These are phyloP conservation scores for Salix purpurea DNA, from an alignment of 345 rosid genomes.

Conservation along the genomic window DNA sequence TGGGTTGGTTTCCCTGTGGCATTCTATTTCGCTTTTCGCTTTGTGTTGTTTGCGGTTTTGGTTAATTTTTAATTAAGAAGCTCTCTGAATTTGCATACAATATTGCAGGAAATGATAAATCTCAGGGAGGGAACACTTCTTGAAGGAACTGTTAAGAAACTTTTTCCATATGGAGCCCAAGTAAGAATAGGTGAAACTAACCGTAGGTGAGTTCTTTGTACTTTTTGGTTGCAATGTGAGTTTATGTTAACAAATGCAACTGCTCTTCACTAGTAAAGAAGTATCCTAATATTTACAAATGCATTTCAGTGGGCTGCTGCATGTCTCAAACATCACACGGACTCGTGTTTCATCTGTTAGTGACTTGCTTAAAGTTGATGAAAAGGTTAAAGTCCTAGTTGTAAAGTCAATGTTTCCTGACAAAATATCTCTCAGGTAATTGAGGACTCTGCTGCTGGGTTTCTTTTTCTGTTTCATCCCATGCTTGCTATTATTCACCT, in stretches of 20 bases:
- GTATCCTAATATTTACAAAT: slow-evolving; percentile 8
- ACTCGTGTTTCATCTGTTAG: slow-evolving; percentile 47
- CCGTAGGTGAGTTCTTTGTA: slow-evolving; percentile 51
- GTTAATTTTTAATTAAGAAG: background rate
- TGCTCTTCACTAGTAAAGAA: background rate
- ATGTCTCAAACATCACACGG: slow-evolving; percentile 70
- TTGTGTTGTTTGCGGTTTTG: background rate
- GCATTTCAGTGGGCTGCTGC: slow-evolving; percentile 73
- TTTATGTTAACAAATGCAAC: background rate
- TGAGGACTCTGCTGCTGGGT: background rate
- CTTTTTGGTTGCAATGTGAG: background rate
- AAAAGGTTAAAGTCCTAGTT: slow-evolving; percentile 72
- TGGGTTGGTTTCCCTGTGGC: slow-evolving; percentile 50
- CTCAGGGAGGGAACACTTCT: slow-evolving; percentile 85
- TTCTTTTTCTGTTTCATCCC: background rate
- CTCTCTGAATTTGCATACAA: slow-evolving; percentile 10
- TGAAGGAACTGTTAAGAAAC: slow-evolving; percentile 72
- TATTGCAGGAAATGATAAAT: slow-evolving; percentile 62
- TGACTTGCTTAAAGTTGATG: slow-evolving; percentile 65
- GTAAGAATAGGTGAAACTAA: slow-evolving; percentile 71
- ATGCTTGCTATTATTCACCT: background rate
- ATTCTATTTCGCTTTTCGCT: background rate
- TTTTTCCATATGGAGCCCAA: slow-evolving; percentile 85
- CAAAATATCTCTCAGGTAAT: slow-evolving; percentile 84
- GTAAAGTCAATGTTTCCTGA: slow-evolving; percentile 68